phyloP scores from a whole-genome alignment of 192 early-diverging fungal genomes.

The Phycomyces nitens region DNA sequence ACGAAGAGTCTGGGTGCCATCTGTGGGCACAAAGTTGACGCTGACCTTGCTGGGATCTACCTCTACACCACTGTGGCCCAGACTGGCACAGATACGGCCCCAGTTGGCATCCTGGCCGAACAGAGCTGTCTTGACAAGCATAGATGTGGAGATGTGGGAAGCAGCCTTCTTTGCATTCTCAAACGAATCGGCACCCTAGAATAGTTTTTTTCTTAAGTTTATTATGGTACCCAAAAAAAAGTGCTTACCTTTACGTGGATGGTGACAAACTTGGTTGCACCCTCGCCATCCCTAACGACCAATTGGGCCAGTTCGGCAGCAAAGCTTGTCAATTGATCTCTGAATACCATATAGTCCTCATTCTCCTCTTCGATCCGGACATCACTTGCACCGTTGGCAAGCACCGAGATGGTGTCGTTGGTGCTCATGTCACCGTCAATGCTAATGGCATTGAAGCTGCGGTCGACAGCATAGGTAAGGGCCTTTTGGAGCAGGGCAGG shows the following conservation, averaged over 20 bases:
- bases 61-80: conserved; percentile 52
- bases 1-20: conserved; percentile 57
- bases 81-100: conserved; percentile 67
- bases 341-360: conserved; percentile 64
- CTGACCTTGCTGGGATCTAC: conserved; percentile 74
- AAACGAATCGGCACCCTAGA: conserved; percentile 68
- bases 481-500: conserved; percentile 66
- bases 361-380: conserved; percentile 42
- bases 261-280: conserved; percentile 96
- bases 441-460: conserved; percentile 93
- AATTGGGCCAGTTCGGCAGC: conserved; percentile 83
- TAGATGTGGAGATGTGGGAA: conserved; percentile 85
- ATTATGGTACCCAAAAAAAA: not conserved
- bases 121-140: conserved; percentile 93
- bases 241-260: conserved; percentile 71
- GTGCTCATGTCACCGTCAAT: conserved; percentile 97
- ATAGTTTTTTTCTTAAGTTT: too few species aligned
- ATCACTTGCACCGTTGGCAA: conserved; percentile 78
- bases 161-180: conserved; percentile 79
- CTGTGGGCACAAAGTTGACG: conserved; percentile 68
- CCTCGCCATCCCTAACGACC: conserved; percentile 94
- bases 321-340: conserved; percentile 72
- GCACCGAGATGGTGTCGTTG: conserved; percentile 87
- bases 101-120: conserved; percentile 98
- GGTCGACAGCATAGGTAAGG: conserved; percentile 75